These are phyloP conservation scores for Eremothecium coryli DNA, from an alignment of 1,139 yeast species.

Conservation along the genomic window DNA sequence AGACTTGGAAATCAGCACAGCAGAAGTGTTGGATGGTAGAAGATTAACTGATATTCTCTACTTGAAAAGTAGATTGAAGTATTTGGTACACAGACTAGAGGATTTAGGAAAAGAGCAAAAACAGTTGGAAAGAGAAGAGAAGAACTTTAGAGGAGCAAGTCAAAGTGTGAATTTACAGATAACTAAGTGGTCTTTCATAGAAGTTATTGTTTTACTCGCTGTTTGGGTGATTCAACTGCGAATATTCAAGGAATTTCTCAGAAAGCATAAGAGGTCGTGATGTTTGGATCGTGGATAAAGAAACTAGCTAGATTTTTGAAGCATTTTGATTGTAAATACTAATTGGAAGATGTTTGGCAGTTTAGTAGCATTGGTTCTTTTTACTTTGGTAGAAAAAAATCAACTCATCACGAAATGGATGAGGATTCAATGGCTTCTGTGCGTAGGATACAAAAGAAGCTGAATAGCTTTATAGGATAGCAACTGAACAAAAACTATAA, in stretches of 20 bases:
- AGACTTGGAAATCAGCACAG: constrained; percentile 43
- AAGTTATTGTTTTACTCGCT: constrained; percentile 36
- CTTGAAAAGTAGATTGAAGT: constrained; percentile 37
- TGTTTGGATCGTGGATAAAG: too few species aligned
- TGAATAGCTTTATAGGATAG: too few species aligned
- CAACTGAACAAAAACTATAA: too few species aligned
- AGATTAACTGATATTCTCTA: constrained; percentile 37
- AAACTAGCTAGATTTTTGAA: too few species aligned
- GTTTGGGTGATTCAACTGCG: constrained; percentile 56
- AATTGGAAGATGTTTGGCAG: too few species aligned
- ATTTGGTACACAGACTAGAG: constrained; percentile 38
- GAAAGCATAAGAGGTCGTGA: constrained; percentile 53
- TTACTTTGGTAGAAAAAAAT: too few species aligned
- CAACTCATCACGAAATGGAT: too few species aligned
- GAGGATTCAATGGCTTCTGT: too few species aligned
- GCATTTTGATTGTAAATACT: too few species aligned
- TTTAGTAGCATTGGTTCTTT: too few species aligned
- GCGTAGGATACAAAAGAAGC: too few species aligned
- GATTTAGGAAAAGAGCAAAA: constrained; percentile 46
- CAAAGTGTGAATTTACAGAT: constrained; percentile 46
- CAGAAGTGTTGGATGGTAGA: constrained; percentile 39
- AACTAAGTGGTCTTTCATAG: constrained; percentile 48
- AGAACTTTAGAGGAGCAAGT: constrained; percentile 44
- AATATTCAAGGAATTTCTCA: constrained; percentile 51
- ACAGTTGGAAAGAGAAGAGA: constrained; percentile 45